These are phyloP conservation scores for Metarhizium guizhouense DNA, from an alignment of 2,329 filamentous ascomycete species.

Conservation along the genomic window DNA sequence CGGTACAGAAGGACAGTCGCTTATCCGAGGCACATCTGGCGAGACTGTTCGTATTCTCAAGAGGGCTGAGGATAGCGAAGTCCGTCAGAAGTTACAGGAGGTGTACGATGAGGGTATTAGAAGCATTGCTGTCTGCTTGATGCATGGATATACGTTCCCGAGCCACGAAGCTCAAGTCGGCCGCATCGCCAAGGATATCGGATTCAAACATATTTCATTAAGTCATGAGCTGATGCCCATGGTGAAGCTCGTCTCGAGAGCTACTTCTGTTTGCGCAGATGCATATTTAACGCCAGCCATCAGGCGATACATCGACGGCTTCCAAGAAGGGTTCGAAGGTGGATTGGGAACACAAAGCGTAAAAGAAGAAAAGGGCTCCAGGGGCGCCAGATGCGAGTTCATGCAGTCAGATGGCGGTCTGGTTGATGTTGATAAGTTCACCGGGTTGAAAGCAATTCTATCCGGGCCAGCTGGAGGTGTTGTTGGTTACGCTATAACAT, in stretches of 20 bases:
- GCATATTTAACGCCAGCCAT: constrained; percentile 34
- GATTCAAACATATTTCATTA: constrained; percentile 32
- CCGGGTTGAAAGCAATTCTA: constrained; percentile 59
- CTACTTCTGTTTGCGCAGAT: constrained; percentile 32
- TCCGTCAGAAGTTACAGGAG: constrained; percentile 46
- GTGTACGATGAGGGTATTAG: constrained; percentile 53
- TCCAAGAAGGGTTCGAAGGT: constrained; percentile 26
- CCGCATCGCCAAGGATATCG: constrained; percentile 27
- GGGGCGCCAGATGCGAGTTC: constrained; percentile 58
- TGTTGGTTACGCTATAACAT: constrained; percentile 66
- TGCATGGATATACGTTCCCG: constrained; percentile 60
- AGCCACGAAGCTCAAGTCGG: constrained; percentile 40
- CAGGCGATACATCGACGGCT: constrained; percentile 24
- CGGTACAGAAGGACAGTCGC: constrained; percentile 39
- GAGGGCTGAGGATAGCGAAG: constrained; percentile 44
- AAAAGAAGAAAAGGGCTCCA: constrained; percentile 40
- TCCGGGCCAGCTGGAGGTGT: constrained; percentile 72
- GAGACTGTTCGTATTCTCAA: constrained; percentile 60
- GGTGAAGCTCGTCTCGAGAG: constrained; percentile 35
- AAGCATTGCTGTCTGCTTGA: constrained; percentile 49
- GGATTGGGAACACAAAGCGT: constrained; percentile 49
- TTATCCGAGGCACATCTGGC: constrained; percentile 58
- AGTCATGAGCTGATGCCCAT: constrained; percentile 31
- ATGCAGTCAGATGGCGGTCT: constrained; percentile 55
- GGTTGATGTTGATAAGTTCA: constrained; percentile 52